phyloP scores from a whole-genome alignment of 768 basidiomycete species.

The Clitopilus hobsonii region DNA sequence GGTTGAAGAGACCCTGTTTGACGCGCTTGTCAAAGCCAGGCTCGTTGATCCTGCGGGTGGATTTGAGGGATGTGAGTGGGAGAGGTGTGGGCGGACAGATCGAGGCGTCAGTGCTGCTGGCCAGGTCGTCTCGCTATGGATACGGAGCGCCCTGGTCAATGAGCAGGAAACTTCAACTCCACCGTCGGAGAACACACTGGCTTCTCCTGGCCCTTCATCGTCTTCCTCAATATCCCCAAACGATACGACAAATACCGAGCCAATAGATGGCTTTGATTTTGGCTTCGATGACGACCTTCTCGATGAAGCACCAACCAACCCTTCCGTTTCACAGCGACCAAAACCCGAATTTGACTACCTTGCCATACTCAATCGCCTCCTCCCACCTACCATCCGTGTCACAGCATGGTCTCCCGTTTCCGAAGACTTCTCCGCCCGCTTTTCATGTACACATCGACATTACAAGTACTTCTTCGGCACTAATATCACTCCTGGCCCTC shows the following conservation, averaged over 20 bases:
- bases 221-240: not conserved
- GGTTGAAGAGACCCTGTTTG: slow-evolving; percentile 84
- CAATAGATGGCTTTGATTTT: slow-evolving; percentile 15
- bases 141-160: slow-evolving; percentile 64
- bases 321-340: slow-evolving; percentile 12
- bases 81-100: slow-evolving; percentile 92
- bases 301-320: slow-evolving; percentile 18
- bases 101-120: slow-evolving; percentile 91
- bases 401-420: slow-evolving; percentile 92
- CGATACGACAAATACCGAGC: not conserved
- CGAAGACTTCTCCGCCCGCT: slow-evolving; percentile 79
- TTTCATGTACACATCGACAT: slow-evolving; percentile 81
- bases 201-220: not conserved
- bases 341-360: slow-evolving; percentile 70
- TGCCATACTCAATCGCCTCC: slow-evolving; percentile 75
- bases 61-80: slow-evolving; percentile 85
- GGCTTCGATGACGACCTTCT: slow-evolving; percentile 19
- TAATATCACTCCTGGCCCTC: slow-evolving; percentile 20
- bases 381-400: slow-evolving; percentile 86
- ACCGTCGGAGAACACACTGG: not conserved
- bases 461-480: slow-evolving; percentile 97
- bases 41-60: slow-evolving; percentile 73
- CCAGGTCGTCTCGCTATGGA: slow-evolving; percentile 90
- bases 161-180: slow-evolving; percentile 8
- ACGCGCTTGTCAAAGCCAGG: slow-evolving; percentile 70